Evolutionary conservation across 352 stramenopile genomes (phyloP).

Genomic region (Globisporangium nunn): DNA sequence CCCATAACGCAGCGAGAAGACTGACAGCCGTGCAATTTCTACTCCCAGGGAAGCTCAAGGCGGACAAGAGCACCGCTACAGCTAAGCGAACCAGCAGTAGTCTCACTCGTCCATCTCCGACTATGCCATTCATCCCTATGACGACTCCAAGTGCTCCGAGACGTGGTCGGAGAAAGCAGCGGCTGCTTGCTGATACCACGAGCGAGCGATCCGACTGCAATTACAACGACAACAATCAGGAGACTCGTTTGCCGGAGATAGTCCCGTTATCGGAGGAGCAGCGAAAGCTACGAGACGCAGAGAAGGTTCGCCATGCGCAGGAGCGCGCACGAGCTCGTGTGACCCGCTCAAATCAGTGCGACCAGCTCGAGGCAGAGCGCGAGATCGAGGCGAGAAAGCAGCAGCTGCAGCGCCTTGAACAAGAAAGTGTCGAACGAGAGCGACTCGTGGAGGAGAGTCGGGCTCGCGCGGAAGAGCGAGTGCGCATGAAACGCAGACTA

Average conservation of each 20-base stretch:
- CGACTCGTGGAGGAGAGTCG: slow-evolving; percentile 30
- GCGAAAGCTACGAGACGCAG: slow-evolving; percentile 21
- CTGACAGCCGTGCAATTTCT: too few relatives aligned
- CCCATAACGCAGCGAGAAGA: too few relatives aligned
- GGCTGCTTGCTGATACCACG: too few relatives aligned
- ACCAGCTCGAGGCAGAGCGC: slow-evolving; percentile 20
- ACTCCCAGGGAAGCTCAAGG: too few relatives aligned
- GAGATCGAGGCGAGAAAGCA: slow-evolving; percentile 15
- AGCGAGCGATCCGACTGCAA: background rate
- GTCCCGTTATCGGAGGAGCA: slow-evolving; percentile 19
- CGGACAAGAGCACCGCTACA: too few relatives aligned
- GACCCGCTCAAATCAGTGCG: slow-evolving; percentile 32
- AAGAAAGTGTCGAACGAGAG: slow-evolving; percentile 25
- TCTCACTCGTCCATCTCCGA: too few relatives aligned
- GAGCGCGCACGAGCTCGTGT: slow-evolving; percentile 47
- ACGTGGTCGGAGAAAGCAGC: background rate
- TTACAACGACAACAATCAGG: slow-evolving; percentile 6
- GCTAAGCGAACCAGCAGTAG: too few relatives aligned
- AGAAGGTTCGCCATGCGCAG: slow-evolving; percentile 51
- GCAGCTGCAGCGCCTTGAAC: slow-evolving; percentile 12
- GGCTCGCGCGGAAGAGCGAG: slow-evolving; percentile 34
- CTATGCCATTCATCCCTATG: background rate
- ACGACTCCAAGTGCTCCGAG: background rate
- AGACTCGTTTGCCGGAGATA: slow-evolving; percentile 20
- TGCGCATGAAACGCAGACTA: slow-evolving; percentile 24